Percentiles rank a stretch among this genome's conserved stretches.
Evolutionary conservation across 371 early-diverging fungal species (phyloP).

Genomic region (Mortierella sp.): DNA sequence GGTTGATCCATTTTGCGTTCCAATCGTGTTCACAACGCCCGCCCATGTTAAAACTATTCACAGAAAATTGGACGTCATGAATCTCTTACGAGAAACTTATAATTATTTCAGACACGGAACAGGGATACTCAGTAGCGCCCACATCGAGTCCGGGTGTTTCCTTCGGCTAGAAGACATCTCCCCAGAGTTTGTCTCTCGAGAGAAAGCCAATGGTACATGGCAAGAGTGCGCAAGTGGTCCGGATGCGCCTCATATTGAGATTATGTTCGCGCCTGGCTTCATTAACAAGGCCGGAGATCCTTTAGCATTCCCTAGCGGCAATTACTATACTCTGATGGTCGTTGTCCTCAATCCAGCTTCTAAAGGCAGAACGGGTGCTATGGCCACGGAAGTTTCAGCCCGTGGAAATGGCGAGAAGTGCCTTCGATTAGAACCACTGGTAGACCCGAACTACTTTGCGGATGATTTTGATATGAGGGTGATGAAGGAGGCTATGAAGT

Average conservation of each 20-base stretch:
- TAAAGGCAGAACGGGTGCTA: slow-evolving; percentile 4
- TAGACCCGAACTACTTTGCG: slow-evolving; percentile 47
- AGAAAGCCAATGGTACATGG: slow-evolving; percentile 54
- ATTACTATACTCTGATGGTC: slow-evolving; percentile 31
- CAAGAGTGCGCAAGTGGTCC: slow-evolving; percentile 49
- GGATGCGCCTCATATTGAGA: slow-evolving; percentile 42
- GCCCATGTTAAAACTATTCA: slow-evolving; percentile 9
- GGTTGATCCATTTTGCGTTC: slow-evolving; percentile 18
- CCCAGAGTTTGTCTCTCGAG: slow-evolving; percentile 52
- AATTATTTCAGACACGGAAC: slow-evolving; percentile 18
- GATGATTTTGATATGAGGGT: slow-evolving; percentile 48
- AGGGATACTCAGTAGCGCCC: slow-evolving; percentile 1
- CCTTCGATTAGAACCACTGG: slow-evolving; percentile 26
- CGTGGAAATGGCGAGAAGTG: slow-evolving; percentile 22
- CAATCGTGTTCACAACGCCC: slow-evolving; percentile 18
- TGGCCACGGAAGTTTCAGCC: background rate
- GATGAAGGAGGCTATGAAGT: slow-evolving; percentile 35
- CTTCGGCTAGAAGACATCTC: slow-evolving; percentile 47
- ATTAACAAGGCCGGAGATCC: slow-evolving; percentile 14
- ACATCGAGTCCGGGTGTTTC: slow-evolving; percentile 28
- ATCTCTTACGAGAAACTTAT: slow-evolving; percentile 8
- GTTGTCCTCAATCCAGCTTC: slow-evolving; percentile 45
- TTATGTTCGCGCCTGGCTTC: slow-evolving; percentile 28
- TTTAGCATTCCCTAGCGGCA: background rate
- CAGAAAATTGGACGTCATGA: background rate